Conservation (phyloP, 768 basidiomycete genomes). For the Gyrodon lividus region DNA sequence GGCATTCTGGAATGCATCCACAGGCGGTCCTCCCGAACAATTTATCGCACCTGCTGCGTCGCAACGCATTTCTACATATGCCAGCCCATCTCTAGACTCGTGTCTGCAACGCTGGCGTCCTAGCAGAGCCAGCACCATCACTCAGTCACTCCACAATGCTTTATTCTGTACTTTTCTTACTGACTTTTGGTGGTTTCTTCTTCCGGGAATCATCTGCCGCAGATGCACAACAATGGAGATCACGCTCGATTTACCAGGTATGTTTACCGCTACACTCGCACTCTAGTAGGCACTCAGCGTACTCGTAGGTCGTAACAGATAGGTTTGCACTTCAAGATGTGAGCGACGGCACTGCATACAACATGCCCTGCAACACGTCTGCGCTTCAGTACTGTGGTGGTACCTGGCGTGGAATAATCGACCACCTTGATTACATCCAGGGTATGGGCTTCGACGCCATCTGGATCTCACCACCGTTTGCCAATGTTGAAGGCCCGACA, state of each 20-base stretch:
- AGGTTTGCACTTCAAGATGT: slow-evolving; percentile 54
- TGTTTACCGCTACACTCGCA: background rate
- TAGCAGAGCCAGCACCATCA: background rate
- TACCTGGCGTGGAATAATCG: slow-evolving; percentile 50
- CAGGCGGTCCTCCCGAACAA: slow-evolving; percentile 7
- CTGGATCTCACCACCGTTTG: slow-evolving; percentile 57
- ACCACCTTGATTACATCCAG: slow-evolving; percentile 62
- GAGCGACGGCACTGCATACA: slow-evolving; percentile 24
- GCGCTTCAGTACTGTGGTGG: slow-evolving; percentile 56
- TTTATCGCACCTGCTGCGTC: background rate
- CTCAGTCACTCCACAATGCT: slow-evolving; percentile 7
- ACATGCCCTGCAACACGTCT: slow-evolving; percentile 43
- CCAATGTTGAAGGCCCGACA: slow-evolving; percentile 47
- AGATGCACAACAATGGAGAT: slow-evolving; percentile 48
- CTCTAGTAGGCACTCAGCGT: background rate
- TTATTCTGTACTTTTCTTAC: slow-evolving; percentile 6
- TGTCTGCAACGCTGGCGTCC: slow-evolving; percentile 2
- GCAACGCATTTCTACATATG: slow-evolving; percentile 1
- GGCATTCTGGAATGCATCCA: slow-evolving; percentile 25
- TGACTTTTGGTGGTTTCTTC: slow-evolving; percentile 8
- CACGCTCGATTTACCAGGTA: slow-evolving; percentile 56
- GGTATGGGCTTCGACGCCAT: slow-evolving; percentile 61
- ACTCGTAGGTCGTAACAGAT: slow-evolving; percentile 49
- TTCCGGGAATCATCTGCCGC: slow-evolving; percentile 29
- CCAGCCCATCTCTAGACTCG: slow-evolving; percentile 2